phyloP scores from a whole-genome alignment of 192 early-diverging fungal genomes.

The Backusella luteola region DNA sequence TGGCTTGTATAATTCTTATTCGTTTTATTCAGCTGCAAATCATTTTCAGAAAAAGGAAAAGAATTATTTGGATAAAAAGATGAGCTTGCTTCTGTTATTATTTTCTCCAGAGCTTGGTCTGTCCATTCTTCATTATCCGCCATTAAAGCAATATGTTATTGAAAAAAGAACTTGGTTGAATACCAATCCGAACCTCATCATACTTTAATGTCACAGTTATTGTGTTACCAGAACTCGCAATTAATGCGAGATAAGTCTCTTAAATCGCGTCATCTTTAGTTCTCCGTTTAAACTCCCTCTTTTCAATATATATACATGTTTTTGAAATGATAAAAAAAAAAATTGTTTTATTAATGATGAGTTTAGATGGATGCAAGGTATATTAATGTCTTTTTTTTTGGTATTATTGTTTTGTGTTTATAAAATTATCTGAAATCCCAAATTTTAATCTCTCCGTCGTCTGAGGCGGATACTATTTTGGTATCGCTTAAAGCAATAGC shows the following conservation, averaged over 20 bases:
- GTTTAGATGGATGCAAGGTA: neutral
- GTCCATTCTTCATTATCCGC: neutral
- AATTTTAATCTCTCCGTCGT: conserved; percentile 73
- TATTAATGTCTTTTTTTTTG: neutral
- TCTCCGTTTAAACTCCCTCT: neutral
- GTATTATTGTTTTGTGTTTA: neutral
- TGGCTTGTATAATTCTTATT: neutral
- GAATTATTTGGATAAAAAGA: neutral
- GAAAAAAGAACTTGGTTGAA: neutral
- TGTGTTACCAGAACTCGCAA: neutral
- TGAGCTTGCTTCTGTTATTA: neutral
- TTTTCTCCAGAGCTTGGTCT: neutral
- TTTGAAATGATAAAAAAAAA: neutral
- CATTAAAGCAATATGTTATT: neutral
- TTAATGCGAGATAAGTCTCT: conserved; percentile 9
- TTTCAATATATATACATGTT: neutral
- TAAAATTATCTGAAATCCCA: conserved; percentile 65
- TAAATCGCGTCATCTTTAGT: conserved; percentile 9
- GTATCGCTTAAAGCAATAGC: conserved; percentile 83
- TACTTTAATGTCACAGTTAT: neutral
- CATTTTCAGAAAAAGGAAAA: neutral
- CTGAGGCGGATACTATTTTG: conserved; percentile 77
- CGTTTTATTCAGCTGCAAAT: neutral
- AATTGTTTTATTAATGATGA: neutral
- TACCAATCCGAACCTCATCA: neutral